Percentiles rank a stretch among this genome's conserved stretches.
These are phyloP conservation scores for Yamadazyma paraphyllophila DNA, from an alignment of 805 yeast species.

Conservation along the genomic window DNA sequence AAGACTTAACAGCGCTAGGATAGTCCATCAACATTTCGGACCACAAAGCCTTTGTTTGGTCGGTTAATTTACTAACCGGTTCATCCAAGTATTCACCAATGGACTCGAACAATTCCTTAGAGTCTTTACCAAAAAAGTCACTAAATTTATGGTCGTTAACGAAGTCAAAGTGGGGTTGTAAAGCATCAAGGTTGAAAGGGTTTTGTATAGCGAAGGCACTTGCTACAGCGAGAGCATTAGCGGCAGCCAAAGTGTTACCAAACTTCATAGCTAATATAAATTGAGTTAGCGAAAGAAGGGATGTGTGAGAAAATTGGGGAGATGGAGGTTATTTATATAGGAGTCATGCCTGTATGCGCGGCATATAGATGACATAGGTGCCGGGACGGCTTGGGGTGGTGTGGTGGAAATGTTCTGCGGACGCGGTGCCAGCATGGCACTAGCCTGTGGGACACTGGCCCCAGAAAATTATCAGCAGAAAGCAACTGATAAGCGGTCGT, in stretches of 20 bases:
- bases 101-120: slow-evolving; percentile 36
- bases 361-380: too few relatives aligned
- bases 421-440: too few relatives aligned
- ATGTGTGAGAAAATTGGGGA: slow-evolving; percentile 1
- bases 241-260: slow-evolving; percentile 14
- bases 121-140: slow-evolving; percentile 17
- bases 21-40: slow-evolving; percentile 58
- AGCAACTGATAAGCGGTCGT: too few relatives aligned
- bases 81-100: slow-evolving; percentile 53
- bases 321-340: slow-evolving; percentile 1
- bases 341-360: neutral
- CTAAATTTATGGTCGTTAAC: slow-evolving; percentile 4
- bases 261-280: slow-evolving; percentile 9
- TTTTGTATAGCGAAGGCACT: slow-evolving; percentile 22
- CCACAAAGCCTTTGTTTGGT: slow-evolving; percentile 55
- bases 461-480: too few relatives aligned
- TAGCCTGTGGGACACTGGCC: too few relatives aligned
- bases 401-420: too few relatives aligned
- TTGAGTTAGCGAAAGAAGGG: neutral
- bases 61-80: slow-evolving; percentile 48
- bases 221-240: slow-evolving; percentile 15
- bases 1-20: slow-evolving; percentile 52
- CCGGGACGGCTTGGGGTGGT: too few relatives aligned
- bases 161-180: slow-evolving; percentile 11
- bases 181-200: slow-evolving; percentile 10